These are phyloP conservation scores for Acanthamoeba divionensis DNA, from an alignment of 208 protist genomes.

Conservation along the genomic window DNA sequence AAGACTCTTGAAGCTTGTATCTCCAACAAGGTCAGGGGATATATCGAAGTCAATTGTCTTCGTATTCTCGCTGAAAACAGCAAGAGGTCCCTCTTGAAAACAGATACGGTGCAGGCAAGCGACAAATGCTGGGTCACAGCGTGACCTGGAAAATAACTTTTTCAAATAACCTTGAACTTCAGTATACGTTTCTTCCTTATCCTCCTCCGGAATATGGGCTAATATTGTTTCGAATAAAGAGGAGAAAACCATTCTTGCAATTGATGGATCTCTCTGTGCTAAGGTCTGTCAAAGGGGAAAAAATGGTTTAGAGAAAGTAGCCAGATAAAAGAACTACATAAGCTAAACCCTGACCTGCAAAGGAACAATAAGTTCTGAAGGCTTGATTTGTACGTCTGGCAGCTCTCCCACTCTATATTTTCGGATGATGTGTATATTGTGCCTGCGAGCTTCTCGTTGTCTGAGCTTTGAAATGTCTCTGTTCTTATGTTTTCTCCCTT, in stretches of 20 bases:
- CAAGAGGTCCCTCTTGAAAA: background rate
- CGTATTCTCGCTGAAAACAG: conserved; percentile 3
- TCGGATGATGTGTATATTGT: conserved; percentile 59
- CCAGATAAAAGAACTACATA: background rate
- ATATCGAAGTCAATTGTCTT: conserved; percentile 15
- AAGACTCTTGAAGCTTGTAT: conserved; percentile 56
- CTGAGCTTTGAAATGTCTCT: no score
- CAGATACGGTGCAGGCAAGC: conserved; percentile 53
- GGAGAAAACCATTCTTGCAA: conserved; percentile 33
- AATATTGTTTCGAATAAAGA: conserved; percentile 35
- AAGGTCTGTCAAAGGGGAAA: background rate
- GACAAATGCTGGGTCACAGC: conserved; percentile 32
- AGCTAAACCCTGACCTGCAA: conserved; percentile 82
- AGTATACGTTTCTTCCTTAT: background rate
- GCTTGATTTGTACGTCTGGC: conserved; percentile 84
- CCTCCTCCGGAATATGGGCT: conserved; percentile 14
- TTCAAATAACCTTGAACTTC: background rate
- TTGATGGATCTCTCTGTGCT: conserved; percentile 16
- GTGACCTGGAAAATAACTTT: background rate
- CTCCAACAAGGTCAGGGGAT: conserved; percentile 40
- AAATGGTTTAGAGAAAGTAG: background rate
- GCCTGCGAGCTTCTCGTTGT: background rate
- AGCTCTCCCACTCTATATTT: conserved; percentile 80
- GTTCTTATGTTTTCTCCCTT: no score
- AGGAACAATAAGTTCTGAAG: conserved; percentile 80